A percentile compares a stretch with the other conserved stretches of the same genome.
phyloP scores from a whole-genome alignment of 108 stramenopile genomes.

The Nitzschia sp. region DNA sequence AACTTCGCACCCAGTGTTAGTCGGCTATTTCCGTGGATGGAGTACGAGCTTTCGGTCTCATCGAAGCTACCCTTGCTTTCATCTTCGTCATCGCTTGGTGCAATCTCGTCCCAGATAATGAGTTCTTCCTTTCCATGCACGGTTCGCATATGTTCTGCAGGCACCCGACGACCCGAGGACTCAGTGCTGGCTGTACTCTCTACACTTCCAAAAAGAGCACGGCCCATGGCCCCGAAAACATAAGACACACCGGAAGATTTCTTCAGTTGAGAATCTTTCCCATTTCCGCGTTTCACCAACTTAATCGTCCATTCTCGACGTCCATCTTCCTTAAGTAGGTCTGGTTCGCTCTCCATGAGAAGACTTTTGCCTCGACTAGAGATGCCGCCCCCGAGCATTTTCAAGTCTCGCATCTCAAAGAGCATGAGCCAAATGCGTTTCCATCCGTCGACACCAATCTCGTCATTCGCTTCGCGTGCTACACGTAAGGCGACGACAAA shows the following conservation, averaged over 20 bases:
- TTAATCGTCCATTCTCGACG: slow-evolving; percentile 61
- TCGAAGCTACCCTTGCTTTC: slow-evolving; percentile 31
- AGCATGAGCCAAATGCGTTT: slow-evolving; percentile 75
- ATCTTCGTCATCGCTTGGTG: slow-evolving; percentile 75
- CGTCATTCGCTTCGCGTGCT: slow-evolving; percentile 59
- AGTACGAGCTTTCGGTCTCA: slow-evolving; percentile 13
- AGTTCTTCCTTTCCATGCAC: slow-evolving; percentile 68
- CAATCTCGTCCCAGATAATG: slow-evolving; percentile 75
- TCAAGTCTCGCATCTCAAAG: slow-evolving; percentile 81
- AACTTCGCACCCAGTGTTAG: slow-evolving; percentile 63
- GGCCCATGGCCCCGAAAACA: slow-evolving; percentile 34
- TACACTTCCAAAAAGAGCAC: slow-evolving; percentile 44
- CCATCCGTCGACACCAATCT: slow-evolving; percentile 79
- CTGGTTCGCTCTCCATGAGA: slow-evolving; percentile 71
- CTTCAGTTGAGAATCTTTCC: slow-evolving; percentile 26
- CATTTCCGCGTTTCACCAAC: slow-evolving; percentile 48
- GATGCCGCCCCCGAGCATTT: slow-evolving; percentile 49
- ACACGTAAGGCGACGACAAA: slow-evolving; percentile 64
- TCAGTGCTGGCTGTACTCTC: slow-evolving; percentile 20
- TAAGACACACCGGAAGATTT: slow-evolving; percentile 13
- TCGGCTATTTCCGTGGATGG: slow-evolving; percentile 17
- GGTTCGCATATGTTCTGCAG: slow-evolving; percentile 22
- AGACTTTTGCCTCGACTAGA: slow-evolving; percentile 28
- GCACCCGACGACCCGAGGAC: not conserved
- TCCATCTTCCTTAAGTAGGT: slow-evolving; percentile 53